Evolutionary conservation across 805 yeast genomes (phyloP), one percentile per base, ranked within the genome.

Genomic region (Ogataea ganodermae): DNA sequence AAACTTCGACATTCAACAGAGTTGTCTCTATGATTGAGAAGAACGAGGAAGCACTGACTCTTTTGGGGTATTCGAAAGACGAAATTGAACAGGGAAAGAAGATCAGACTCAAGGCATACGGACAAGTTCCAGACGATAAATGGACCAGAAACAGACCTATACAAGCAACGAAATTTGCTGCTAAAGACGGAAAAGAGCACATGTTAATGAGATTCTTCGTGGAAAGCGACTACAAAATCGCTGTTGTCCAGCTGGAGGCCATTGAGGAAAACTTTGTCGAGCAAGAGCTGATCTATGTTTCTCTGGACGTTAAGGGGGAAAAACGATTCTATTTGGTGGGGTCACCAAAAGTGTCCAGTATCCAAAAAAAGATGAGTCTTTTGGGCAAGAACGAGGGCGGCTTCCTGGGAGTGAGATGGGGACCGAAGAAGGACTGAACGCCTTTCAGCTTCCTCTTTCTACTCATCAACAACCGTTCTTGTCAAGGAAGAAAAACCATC

Each of bases 71-170:
- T 42, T 46, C 67, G 1, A 51, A 55, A 12, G 61, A 60, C 13
- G 77, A 78, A 23, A 75, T 84, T 52, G 58, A 71, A 14, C 68
- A 66, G 38, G 61, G 69, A 1, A 65, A 74, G 2, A 78, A 75
- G 45, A 61, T 66, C 16, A 78, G 88, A 60, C 71, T 91, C 44
- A 86, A 85, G 62, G 97, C 96, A 0, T 85, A 86, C 60, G 96
- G 97, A 39, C 95, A 86, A 56, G 63, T 55, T 8, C 67, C 80
- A 1, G 73, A 77, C 18, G 92, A 87, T 61, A 81, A 81, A 58
- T 89, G 96, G 92, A 86, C 89, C 6, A 80, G 96, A 70, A 87
- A 87, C 62, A 80, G 96, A 69, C 96, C 97, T 2, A 80, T 88
- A 33, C 80, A 82, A 41, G 80, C 94, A 12, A 78, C 87, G 46